Percentiles rank a stretch among this genome's conserved stretches.
Conservation (phyloP, 495 filamentous ascomycete species). For the Poronia punctata region DNA sequence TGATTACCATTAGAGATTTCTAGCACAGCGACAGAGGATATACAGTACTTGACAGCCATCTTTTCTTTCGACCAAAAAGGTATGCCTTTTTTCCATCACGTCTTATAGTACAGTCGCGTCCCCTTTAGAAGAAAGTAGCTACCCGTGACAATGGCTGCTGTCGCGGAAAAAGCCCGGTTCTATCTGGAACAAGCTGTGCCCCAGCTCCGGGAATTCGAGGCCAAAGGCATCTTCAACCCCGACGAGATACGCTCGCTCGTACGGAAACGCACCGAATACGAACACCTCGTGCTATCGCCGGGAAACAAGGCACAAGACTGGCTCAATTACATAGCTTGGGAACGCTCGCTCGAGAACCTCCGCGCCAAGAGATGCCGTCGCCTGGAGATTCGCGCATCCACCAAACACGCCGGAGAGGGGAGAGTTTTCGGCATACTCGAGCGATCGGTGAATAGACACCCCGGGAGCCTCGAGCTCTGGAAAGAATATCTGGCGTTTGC, state of each 20-base stretch:
- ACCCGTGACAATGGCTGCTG: constrained; percentile 57
- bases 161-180: constrained; percentile 90
- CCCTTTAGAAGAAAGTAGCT: background rate
- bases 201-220: constrained; percentile 80
- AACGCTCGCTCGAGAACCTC: constrained; percentile 80
- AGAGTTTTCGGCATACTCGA: constrained; percentile 86
- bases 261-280: constrained; percentile 84
- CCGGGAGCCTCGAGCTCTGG: constrained; percentile 79
- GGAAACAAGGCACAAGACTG: constrained; percentile 71
- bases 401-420: constrained; percentile 59
- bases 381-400: constrained; percentile 59
- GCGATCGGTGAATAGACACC: constrained; percentile 78
- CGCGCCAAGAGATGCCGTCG: constrained; percentile 75
- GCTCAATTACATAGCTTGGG: constrained; percentile 80
- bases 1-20: background rate
- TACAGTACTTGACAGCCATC: background rate
- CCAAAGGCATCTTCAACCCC: constrained; percentile 83
- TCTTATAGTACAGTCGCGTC: background rate
- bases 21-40: background rate
- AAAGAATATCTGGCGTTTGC: constrained; percentile 84
- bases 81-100: background rate
- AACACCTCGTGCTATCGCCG: constrained; percentile 79
- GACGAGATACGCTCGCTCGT: constrained; percentile 84
- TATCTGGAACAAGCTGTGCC: constrained; percentile 87
- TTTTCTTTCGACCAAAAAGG: background rate